These are phyloP conservation scores for Phialemonium atrogriseum DNA, from an alignment of 2,329 filamentous ascomycete species.

Conservation along the genomic window DNA sequence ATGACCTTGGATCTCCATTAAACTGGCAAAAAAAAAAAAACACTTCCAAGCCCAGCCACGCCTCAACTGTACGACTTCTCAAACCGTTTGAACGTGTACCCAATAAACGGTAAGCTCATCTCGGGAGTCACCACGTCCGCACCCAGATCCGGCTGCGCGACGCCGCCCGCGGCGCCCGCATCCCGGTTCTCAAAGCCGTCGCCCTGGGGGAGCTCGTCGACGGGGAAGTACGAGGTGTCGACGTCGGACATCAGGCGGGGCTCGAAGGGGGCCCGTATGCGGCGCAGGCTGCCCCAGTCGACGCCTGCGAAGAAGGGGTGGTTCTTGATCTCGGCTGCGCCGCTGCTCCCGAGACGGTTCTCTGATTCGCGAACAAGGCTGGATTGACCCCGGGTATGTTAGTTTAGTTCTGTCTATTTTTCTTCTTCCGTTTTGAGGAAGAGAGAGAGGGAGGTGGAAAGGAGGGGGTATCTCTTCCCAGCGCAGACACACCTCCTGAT, in stretches of 20 bases:
- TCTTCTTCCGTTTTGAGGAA: no score
- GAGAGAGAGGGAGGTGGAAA: no score
- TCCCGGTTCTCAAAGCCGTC: conserved; percentile 2
- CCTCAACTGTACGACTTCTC: no score
- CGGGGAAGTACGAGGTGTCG: conserved; percentile 72
- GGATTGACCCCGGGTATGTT: conserved; percentile 5
- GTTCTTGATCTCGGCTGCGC: conserved; percentile 62
- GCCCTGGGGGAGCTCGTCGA: conserved; percentile 35
- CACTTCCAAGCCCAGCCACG: no score
- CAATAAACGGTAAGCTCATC: conserved; percentile 15
- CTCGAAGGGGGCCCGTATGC: conserved; percentile 68
- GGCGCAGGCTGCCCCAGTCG: conserved; percentile 62
- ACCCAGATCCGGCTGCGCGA: no score
- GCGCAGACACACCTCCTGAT: conserved; percentile 53
- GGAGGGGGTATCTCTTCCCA: not conserved
- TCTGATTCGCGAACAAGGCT: conserved; percentile 66
- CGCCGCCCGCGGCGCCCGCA: conserved; percentile 1
- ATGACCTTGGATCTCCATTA: no score
- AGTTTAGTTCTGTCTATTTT: not conserved
- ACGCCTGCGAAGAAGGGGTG: conserved; percentile 74
- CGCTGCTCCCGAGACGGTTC: conserved; percentile 61
- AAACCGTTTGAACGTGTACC: conserved; percentile 16
- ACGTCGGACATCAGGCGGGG: conserved; percentile 64
- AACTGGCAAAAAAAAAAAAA: no score
- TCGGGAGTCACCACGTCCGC: conserved; percentile 10